A percentile compares a stretch with the other conserved stretches of the same genome.
Evolutionary conservation across 2,329 filamentous ascomycete species (phyloP).

Genomic region (Stromatinia cepivora): DNA sequence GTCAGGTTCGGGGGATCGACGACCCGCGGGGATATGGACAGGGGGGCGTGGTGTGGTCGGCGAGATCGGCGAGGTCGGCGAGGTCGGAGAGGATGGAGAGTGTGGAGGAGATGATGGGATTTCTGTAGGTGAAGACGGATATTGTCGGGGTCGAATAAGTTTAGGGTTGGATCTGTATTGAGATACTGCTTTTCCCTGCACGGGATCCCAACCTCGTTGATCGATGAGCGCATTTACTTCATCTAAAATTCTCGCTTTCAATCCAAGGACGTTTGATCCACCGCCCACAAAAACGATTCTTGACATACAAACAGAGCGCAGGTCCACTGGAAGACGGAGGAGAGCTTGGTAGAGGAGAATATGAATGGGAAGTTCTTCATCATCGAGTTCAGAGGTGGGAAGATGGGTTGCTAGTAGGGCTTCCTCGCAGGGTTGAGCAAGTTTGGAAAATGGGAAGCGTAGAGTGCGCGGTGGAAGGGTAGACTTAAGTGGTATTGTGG

Average conservation of each 20-base stretch:
- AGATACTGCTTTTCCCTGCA: constrained; percentile 43
- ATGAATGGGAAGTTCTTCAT: constrained; percentile 80
- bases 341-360: constrained; percentile 75
- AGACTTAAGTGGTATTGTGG: constrained; percentile 48
- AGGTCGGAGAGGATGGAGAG: not conserved
- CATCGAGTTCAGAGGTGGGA: constrained; percentile 66
- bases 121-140: not conserved
- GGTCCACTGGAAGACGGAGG: constrained; percentile 74
- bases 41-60: constrained; percentile 7
- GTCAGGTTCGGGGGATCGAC: constrained; percentile 52
- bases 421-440: constrained; percentile 74
- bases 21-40: constrained; percentile 25
- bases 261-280: constrained; percentile 73
- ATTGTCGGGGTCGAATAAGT: not conserved
- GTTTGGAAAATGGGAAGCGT: constrained; percentile 64
- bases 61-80: not conserved
- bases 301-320: constrained; percentile 82
- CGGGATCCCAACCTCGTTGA: constrained; percentile 72
- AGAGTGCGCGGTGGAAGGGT: constrained; percentile 54
- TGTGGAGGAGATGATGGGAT: not conserved
- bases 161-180: constrained; percentile 15
- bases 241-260: constrained; percentile 73
- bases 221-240: constrained; percentile 70
- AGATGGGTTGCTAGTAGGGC: constrained; percentile 67
- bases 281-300: constrained; percentile 86